These are phyloP conservation scores for Lasiosphaeris hirsuta DNA, from an alignment of 495 filamentous ascomycete species.

Conservation along the genomic window DNA sequence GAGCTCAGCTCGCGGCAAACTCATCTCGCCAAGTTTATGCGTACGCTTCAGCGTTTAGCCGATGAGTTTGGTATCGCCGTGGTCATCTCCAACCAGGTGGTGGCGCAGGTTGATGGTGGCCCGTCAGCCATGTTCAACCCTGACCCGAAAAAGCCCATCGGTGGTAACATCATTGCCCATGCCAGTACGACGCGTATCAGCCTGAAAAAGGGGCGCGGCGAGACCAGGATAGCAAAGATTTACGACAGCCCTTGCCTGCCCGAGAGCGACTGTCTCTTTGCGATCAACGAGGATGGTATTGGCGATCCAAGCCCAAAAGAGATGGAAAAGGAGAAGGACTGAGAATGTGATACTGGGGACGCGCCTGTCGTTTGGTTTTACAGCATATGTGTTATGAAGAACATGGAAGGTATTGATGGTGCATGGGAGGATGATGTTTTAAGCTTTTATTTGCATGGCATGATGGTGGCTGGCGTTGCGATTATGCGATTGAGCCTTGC, in stretches of 20 bases:
- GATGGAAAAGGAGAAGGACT: conserved; percentile 62
- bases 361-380: not conserved
- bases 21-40: conserved; percentile 96
- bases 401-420: not conserved
- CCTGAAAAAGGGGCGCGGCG: conserved; percentile 89
- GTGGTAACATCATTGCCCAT: conserved; percentile 97
- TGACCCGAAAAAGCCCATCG: conserved; percentile 98
- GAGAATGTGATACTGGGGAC: not conserved
- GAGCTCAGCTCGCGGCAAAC: conserved; percentile 86
- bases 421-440: not conserved
- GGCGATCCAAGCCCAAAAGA: conserved; percentile 95
- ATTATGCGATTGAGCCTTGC: not conserved
- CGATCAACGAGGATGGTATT: conserved; percentile 95
- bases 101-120: conserved; percentile 95
- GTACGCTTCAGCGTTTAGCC: conserved; percentile 86
- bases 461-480: conserved; percentile 4
- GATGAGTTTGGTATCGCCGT: conserved; percentile 99
- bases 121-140: conserved; percentile 97
- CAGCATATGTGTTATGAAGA: not conserved
- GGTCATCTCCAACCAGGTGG: conserved; percentile 98
- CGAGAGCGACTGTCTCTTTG: conserved; percentile 94
- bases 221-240: conserved; percentile 97
- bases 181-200: conserved; percentile 87
- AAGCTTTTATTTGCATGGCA: conserved; percentile 6
- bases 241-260: conserved; percentile 97